Evolutionary conservation across 768 basidiomycete genomes (phyloP).

Genomic region (Suillus placidus): DNA sequence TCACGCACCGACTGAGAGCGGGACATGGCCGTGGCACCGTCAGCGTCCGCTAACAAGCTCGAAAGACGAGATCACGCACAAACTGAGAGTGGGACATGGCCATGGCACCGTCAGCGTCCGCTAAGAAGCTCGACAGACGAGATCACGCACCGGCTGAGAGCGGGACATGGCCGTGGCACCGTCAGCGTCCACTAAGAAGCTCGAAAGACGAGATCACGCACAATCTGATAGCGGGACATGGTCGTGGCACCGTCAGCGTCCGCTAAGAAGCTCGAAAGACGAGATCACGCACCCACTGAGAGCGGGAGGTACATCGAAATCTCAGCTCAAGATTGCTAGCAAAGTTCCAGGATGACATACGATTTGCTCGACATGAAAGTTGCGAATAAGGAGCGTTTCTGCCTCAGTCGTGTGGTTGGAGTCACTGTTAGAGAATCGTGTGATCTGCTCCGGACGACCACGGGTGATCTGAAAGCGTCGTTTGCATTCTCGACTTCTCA

Average conservation of each 20-base stretch:
- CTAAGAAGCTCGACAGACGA: too few relatives aligned
- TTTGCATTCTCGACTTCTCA: conserved; percentile 25
- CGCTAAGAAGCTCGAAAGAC: background rate
- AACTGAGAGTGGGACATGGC: too few relatives aligned
- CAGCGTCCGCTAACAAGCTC: too few relatives aligned
- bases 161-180: too few relatives aligned
- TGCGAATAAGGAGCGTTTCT: background rate
- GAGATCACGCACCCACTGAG: background rate
- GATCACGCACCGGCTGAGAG: too few relatives aligned
- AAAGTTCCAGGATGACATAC: background rate
- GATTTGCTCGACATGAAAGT: background rate
- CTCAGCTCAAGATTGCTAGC: background rate
- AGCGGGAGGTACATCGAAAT: background rate
- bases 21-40: too few relatives aligned
- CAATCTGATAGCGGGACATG: background rate
- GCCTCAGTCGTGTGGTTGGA: background rate
- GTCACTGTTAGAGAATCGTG: background rate
- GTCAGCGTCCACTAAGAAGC: background rate
- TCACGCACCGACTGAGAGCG: too few relatives aligned
- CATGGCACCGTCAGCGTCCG: too few relatives aligned
- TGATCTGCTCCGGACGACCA: background rate
- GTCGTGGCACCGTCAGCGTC: background rate
- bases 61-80: too few relatives aligned
- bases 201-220: background rate
- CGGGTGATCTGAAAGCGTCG: conserved; percentile 28